Percentiles rank a stretch among this genome's conserved stretches.
Conservation (phyloP, 2,329 filamentous ascomycete genomes). For the Phaeoacremonium minimum region DNA sequence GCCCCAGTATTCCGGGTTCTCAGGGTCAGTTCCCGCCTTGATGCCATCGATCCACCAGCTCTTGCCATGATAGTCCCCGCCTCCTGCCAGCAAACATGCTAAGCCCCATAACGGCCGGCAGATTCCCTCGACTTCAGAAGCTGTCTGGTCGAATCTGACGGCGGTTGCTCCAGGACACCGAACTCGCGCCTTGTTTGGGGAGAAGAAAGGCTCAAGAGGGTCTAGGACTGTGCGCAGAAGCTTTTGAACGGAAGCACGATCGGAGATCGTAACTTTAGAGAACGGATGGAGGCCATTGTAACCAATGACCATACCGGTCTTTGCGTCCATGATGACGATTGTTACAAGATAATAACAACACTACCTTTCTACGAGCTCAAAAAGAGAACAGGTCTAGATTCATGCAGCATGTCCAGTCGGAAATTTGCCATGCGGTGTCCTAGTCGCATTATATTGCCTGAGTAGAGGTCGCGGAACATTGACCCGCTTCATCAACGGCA, state of each 20-base stretch:
- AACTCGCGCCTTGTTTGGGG: constrained; percentile 59
- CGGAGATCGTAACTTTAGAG: constrained; percentile 42
- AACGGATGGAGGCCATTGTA: constrained; percentile 53
- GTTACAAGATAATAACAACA: not conserved
- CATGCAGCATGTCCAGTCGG: no score
- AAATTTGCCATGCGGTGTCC: no score
- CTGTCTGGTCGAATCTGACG: constrained; percentile 72
- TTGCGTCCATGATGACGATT: constrained; percentile 8
- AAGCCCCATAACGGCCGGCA: constrained; percentile 74
- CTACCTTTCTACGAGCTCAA: no score
- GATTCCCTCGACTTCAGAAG: constrained; percentile 73
- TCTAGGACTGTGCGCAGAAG: constrained; percentile 62
- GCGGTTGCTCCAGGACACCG: constrained; percentile 66
- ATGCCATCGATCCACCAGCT: constrained; percentile 67
- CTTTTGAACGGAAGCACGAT: constrained; percentile 53
- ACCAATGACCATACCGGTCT: constrained; percentile 37
- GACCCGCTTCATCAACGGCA: no score
- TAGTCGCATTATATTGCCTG: no score
- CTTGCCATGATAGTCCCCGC: constrained; percentile 58
- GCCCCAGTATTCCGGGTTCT: constrained; percentile 71
- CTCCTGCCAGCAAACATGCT: constrained; percentile 65
- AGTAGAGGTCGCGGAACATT: no score
- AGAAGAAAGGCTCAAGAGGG: constrained; percentile 69
- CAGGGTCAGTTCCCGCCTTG: constrained; percentile 66
- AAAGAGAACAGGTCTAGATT: not conserved